These are phyloP conservation scores for Coccomyxa subellipsoidea DNA, from an alignment of 163 green algal genomes.

Conservation along the genomic window DNA sequence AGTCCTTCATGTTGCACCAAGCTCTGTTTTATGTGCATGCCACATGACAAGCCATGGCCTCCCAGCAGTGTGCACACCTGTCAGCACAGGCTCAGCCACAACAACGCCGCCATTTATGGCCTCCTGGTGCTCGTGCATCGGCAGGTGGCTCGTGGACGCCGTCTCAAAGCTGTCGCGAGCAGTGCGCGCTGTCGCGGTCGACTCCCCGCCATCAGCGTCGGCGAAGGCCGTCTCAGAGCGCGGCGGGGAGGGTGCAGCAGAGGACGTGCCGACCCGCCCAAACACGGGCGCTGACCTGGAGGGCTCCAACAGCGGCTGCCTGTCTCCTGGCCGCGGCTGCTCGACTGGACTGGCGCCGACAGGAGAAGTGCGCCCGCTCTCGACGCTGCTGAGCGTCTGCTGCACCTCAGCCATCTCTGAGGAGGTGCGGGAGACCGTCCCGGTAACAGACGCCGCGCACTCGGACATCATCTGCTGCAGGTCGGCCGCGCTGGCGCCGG, in stretches of 20 bases:
- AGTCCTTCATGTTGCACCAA: neutral
- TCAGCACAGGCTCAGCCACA: slow-evolving; percentile 9
- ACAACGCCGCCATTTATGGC: neutral
- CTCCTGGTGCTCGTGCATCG: neutral
- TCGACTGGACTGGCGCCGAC: neutral
- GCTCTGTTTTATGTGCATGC: no score
- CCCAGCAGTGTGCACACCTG: no score
- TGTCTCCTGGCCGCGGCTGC: neutral
- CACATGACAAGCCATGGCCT: no score
- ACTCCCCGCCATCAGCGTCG: neutral
- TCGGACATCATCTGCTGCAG: slow-evolving; percentile 2
- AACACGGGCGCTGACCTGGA: neutral
- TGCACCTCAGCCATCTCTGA: slow-evolving; percentile 12
- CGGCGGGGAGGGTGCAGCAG: neutral
- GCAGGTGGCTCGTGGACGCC: slow-evolving; percentile 1
- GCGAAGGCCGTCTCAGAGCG: neutral
- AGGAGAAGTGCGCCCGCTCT: neutral
- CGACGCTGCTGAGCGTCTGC: neutral
- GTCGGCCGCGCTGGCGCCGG: neutral
- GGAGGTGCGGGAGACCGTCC: slow-evolving; percentile 19
- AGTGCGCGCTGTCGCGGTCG: neutral
- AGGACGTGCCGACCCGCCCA: neutral
- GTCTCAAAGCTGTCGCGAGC: slow-evolving; percentile 3
- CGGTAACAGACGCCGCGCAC: neutral
- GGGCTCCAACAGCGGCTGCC: neutral